phyloP scores from a whole-genome alignment of 257 asterid genomes.

The Primulina tabacum region DNA sequence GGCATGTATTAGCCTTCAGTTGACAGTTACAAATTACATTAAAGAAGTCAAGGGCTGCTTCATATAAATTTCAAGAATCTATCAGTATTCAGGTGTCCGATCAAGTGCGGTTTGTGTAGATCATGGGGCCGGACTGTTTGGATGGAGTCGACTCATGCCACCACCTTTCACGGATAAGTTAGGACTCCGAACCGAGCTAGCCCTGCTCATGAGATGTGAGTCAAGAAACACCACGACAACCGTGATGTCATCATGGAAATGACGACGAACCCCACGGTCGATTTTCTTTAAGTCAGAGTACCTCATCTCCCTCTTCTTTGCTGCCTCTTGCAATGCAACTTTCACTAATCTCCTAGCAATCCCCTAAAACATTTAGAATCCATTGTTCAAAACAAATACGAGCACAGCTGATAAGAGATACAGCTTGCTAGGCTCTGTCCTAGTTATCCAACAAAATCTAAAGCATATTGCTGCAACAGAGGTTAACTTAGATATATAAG shows the following conservation, averaged over 20 bases:
- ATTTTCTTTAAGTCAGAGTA: constrained; percentile 46
- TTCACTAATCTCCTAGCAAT: constrained; percentile 45
- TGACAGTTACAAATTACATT: background rate
- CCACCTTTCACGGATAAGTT: background rate
- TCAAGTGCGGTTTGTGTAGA: background rate
- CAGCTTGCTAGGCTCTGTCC: background rate
- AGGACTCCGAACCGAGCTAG: background rate
- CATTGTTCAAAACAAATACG: background rate
- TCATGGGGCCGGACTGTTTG: background rate
- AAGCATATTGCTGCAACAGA: background rate
- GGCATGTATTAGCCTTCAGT: background rate
- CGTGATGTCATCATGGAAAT: constrained; percentile 48
- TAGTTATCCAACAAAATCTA: background rate
- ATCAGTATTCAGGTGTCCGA: background rate
- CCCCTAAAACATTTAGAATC: constrained; percentile 27
- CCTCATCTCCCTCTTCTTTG: constrained; percentile 53
- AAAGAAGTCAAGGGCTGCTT: background rate
- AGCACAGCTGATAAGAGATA: background rate
- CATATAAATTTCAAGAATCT: background rate
- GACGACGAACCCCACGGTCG: constrained; percentile 49
- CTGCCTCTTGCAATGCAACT: constrained; percentile 49
- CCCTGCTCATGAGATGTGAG: background rate
- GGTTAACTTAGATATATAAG: background rate
- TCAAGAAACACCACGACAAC: constrained; percentile 42
- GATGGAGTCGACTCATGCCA: background rate